These are phyloP conservation scores for Aspergillus sclerotioniger DNA, from an alignment of 495 filamentous ascomycete genomes.

Conservation along the genomic window DNA sequence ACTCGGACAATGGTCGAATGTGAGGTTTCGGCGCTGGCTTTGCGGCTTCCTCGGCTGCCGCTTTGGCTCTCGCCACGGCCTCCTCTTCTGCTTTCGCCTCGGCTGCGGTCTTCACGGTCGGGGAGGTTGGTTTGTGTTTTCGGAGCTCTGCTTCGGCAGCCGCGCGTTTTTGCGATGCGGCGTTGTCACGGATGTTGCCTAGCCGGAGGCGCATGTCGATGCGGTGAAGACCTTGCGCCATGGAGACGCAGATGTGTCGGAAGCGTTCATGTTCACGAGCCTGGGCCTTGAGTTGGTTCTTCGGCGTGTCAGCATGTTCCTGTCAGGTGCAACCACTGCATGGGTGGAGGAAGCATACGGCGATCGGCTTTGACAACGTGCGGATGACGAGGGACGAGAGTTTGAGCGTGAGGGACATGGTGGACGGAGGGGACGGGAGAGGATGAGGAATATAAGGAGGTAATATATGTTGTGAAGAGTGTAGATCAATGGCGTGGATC, in stretches of 20 bases:
- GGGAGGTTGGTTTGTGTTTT: slow-evolving; percentile 64
- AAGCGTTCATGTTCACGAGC: slow-evolving; percentile 93
- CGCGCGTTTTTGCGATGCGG: slow-evolving; percentile 54
- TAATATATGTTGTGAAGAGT: neutral
- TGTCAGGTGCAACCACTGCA: slow-evolving; percentile 38
- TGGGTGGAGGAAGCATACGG: slow-evolving; percentile 45
- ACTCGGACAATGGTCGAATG: slow-evolving; percentile 79
- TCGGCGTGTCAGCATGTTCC: slow-evolving; percentile 39
- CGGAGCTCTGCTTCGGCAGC: slow-evolving; percentile 48
- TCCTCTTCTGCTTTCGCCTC: slow-evolving; percentile 64
- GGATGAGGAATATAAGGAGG: neutral
- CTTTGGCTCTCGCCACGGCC: slow-evolving; percentile 47
- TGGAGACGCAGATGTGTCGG: slow-evolving; percentile 64
- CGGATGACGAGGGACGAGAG: slow-evolving; percentile 65
- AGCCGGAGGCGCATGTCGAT: slow-evolving; percentile 91
- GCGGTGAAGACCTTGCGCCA: slow-evolving; percentile 86
- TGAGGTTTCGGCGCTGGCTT: slow-evolving; percentile 45
- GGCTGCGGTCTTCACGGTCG: slow-evolving; percentile 78
- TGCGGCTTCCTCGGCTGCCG: slow-evolving; percentile 47
- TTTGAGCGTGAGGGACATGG: slow-evolving; percentile 62
- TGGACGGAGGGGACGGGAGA: neutral
- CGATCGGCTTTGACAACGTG: slow-evolving; percentile 71
- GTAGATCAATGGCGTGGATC: neutral
- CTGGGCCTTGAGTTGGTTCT: slow-evolving; percentile 94
- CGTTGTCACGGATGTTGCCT: slow-evolving; percentile 76